Evolutionary conservation across 345 rosid species (phyloP).

Genomic region (Citrus trifoliata): DNA sequence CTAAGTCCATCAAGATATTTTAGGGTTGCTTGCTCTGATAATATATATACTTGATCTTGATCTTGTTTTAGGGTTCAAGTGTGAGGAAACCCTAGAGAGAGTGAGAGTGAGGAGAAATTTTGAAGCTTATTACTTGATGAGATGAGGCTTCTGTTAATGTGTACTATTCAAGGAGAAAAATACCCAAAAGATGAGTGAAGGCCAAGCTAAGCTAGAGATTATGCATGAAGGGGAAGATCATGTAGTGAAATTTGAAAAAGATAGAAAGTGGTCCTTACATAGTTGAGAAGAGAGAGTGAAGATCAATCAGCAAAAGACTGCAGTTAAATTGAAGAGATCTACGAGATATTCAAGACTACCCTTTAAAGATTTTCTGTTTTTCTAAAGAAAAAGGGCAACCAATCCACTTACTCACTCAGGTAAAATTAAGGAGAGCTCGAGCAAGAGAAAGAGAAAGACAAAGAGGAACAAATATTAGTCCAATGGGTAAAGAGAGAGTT

Average conservation of each 20-base stretch:
- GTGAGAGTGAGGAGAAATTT: background rate
- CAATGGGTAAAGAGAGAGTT: constrained; percentile 34
- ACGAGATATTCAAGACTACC: background rate
- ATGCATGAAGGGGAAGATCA: constrained; percentile 16
- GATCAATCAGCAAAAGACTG: background rate
- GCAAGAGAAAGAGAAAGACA: constrained; percentile 4
- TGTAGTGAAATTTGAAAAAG: background rate
- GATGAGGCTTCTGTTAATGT: background rate
- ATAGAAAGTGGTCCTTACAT: background rate
- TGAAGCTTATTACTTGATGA: background rate
- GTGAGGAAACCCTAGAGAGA: background rate
- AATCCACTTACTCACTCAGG: background rate
- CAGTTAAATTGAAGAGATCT: background rate
- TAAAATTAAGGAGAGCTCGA: constrained; percentile 29
- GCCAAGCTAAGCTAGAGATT: constrained; percentile 1
- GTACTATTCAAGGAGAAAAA: background rate
- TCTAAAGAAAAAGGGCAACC: no score
- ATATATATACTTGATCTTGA: no score
- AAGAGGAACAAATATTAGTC: constrained; percentile 7
- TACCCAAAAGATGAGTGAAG: background rate
- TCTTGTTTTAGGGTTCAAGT: background rate
- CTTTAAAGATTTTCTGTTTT: background rate
- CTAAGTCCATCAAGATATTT: constrained; percentile 34
- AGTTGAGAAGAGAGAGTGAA: background rate
- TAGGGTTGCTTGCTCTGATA: background rate